Evolutionary conservation across 306 rosid genomes (phyloP).

Genomic region (Trifolium repens): DNA sequence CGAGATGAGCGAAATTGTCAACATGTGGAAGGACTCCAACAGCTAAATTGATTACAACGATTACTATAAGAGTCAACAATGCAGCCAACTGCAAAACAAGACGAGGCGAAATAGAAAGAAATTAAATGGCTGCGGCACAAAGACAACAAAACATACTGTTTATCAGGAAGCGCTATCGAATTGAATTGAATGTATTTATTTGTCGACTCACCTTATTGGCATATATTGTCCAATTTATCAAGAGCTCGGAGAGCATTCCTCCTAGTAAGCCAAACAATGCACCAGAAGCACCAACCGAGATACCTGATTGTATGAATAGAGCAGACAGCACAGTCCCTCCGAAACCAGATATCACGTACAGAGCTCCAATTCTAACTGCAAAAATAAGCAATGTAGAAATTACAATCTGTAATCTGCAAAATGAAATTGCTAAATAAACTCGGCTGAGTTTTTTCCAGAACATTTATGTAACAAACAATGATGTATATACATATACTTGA

Average conservation of each 20-base stretch:
- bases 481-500: neutral
- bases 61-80: conserved; percentile 62
- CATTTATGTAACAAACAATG: conserved; percentile 18
- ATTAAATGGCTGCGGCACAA: conserved; percentile 36
- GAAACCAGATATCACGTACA: conserved; percentile 77
- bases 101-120: conserved; percentile 13
- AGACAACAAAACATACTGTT: conserved; percentile 14
- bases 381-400: conserved; percentile 34
- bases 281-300: conserved; percentile 95
- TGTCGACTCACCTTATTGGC: conserved; percentile 70
- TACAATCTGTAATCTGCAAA: conserved; percentile 21
- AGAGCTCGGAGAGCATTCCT: conserved; percentile 86
- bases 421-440: conserved; percentile 6
- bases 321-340: conserved; percentile 85
- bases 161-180: conserved; percentile 16
- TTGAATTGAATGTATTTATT: neutral
- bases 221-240: conserved; percentile 87
- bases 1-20: conserved; percentile 89
- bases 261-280: conserved; percentile 89
- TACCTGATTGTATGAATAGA: conserved; percentile 63
- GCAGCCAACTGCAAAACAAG: conserved; percentile 66
- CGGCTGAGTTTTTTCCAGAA: conserved; percentile 22
- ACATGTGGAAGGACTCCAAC: conserved; percentile 90
- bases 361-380: conserved; percentile 70
- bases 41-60: conserved; percentile 68